Percentiles rank a stretch among this genome's conserved stretches.
These are phyloP conservation scores for Macrocystidia cucumis DNA, from an alignment of 1,284 basidiomycete genomes.

Conservation along the genomic window DNA sequence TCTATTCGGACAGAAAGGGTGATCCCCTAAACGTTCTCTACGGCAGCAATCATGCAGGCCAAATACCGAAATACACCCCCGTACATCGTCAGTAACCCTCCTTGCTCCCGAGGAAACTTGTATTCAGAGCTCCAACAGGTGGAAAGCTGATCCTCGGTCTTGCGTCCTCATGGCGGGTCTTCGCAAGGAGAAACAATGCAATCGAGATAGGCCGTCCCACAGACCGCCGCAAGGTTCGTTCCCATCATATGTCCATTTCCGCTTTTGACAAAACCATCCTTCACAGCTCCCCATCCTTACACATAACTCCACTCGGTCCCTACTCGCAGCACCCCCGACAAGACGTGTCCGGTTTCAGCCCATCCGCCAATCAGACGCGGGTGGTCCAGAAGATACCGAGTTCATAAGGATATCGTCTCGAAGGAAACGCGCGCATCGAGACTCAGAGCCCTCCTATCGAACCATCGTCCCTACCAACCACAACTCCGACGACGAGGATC, in stretches of 20 bases:
- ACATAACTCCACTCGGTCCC: constrained; percentile 42
- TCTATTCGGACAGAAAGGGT: constrained; percentile 64
- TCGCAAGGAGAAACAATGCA: constrained; percentile 42
- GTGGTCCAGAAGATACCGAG: too few species aligned
- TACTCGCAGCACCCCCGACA: constrained; percentile 42
- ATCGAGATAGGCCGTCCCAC: constrained; percentile 54
- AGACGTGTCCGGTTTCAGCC: constrained; percentile 40
- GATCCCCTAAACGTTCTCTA: constrained; percentile 64
- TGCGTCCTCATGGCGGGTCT: constrained; percentile 34
- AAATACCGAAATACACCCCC: constrained; percentile 60
- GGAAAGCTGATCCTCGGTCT: constrained; percentile 62
- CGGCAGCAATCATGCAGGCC: constrained; percentile 55
- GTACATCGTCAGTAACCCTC: constrained; percentile 41
- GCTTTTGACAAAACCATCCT: not conserved
- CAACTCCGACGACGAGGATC: constrained; percentile 19
- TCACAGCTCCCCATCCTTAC: constrained; percentile 19
- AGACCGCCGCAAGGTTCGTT: constrained; percentile 39
- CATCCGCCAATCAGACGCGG: too few species aligned
- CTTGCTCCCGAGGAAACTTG: constrained; percentile 21
- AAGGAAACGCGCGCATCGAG: constrained; percentile 19
- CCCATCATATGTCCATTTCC: not conserved
- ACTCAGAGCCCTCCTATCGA: constrained; percentile 38
- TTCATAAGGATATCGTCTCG: too few species aligned
- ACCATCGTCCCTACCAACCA: constrained; percentile 31
- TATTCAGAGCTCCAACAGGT: constrained; percentile 55